These are phyloP conservation scores for Hirsutella thompsonii DNA, from an alignment of 2,329 filamentous ascomycete species.

Conservation along the genomic window DNA sequence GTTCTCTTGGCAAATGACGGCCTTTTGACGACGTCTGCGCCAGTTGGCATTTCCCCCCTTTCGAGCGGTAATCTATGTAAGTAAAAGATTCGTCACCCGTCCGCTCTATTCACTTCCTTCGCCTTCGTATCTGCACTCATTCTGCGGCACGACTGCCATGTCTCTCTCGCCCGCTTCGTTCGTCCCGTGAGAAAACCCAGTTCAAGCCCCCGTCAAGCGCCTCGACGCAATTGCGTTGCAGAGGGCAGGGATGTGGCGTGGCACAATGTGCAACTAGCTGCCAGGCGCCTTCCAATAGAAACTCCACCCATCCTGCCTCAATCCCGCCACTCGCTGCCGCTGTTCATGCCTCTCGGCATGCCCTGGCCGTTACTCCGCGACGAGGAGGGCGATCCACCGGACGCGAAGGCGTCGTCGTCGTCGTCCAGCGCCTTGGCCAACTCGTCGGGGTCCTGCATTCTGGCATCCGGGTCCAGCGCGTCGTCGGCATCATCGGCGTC, in stretches of 20 bases:
- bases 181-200: too few relatives aligned
- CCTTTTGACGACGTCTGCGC: too few relatives aligned
- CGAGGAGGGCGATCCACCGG: constrained; percentile 8
- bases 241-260: neutral
- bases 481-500: constrained; percentile 32
- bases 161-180: too few relatives aligned
- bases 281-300: neutral
- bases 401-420: constrained; percentile 31
- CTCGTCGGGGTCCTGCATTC: constrained; percentile 55
- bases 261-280: neutral
- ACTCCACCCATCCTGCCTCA: constrained; percentile 8
- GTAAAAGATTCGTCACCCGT: too few relatives aligned
- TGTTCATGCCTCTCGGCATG: constrained; percentile 25
- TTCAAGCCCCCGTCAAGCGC: too few relatives aligned
- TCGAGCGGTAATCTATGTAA: too few relatives aligned
- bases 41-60: too few relatives aligned
- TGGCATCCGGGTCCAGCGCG: constrained; percentile 46
- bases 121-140: too few relatives aligned
- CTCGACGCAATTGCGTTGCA: neutral
- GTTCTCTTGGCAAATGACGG: neutral
- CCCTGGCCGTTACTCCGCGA: constrained; percentile 13
- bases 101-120: too few relatives aligned
- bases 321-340: constrained; percentile 34
- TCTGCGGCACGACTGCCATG: too few relatives aligned
- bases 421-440: constrained; percentile 45